Conservation (phyloP, 2,329 filamentous ascomycete genomes). For the Neofusicoccum kwambonambiense region DNA sequence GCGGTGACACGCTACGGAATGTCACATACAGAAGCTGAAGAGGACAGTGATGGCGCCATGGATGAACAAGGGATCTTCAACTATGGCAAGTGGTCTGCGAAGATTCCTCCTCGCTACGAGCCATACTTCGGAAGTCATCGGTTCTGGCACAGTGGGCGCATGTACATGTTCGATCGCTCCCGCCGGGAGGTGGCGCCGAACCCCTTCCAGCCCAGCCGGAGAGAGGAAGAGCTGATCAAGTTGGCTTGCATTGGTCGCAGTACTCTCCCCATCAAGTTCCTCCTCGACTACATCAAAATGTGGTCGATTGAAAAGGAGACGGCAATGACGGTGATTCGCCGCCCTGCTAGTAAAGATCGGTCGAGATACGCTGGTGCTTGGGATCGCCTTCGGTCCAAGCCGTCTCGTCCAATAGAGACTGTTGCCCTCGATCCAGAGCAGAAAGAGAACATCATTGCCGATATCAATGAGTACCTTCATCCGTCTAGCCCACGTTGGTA, state of each 20-base stretch:
- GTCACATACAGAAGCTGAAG: constrained; percentile 33
- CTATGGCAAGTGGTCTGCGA: constrained; percentile 49
- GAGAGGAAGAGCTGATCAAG: constrained; percentile 43
- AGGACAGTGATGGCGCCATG: constrained; percentile 35
- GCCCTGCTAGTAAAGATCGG: constrained; percentile 44
- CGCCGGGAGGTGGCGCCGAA: constrained; percentile 30
- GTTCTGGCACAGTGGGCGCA: constrained; percentile 44
- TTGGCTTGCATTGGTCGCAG: constrained; percentile 50
- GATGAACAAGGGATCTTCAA: constrained; percentile 48
- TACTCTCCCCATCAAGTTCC: constrained; percentile 48
- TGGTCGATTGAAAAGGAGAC: constrained; percentile 44
- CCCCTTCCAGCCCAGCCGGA: constrained; percentile 22
- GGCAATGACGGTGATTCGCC: constrained; percentile 46
- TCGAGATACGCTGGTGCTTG: constrained; percentile 37
- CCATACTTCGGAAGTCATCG: constrained; percentile 48
- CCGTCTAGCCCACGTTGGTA: constrained; percentile 77
- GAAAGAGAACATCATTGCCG: constrained; percentile 64
- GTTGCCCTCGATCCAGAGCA: constrained; percentile 69
- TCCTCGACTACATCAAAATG: constrained; percentile 46
- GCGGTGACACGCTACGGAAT: constrained; percentile 41
- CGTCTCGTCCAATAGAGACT: constrained; percentile 69
- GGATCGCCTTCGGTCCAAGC: constrained; percentile 51
- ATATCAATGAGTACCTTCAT: constrained; percentile 77
- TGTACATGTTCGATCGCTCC: constrained; percentile 42
- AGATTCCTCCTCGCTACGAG: constrained; percentile 49